Evolutionary conservation across 352 stramenopile genomes (phyloP), one percentile per base, ranked within the genome.

Genomic region (Phytophthora aleatoria): DNA sequence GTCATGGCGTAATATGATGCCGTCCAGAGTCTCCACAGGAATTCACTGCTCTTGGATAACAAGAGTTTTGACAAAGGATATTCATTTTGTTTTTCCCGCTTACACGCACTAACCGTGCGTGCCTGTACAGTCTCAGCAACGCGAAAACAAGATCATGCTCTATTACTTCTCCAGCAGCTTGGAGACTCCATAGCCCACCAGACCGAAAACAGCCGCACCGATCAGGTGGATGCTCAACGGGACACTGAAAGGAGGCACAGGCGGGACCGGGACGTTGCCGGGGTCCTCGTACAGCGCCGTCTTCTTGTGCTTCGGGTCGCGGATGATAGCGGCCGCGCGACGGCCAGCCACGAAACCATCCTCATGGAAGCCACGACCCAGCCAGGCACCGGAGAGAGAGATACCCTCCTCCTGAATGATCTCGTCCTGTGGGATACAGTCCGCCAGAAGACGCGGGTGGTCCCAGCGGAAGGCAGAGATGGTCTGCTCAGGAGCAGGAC

Each of bases 391-490:
- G 12, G 87, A 94, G 51, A 95, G 82, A 49, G 83, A 87, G 63
- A 95, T 91, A 39, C 83, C 82, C 27, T 94, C 85, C 43, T 94
- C 87, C 61, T 92, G 74, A 20, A 95, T 77, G 64, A 95, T 93
- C 44, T 95, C 85, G 55, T 95, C 77, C 71, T 95, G 82, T n/a
- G 87, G 81, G 12, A 95, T 64, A 61, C 87, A 95, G 59, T 95
- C 87, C 8, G 85, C 87, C 31, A 95, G 79, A 56, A 92, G 68
- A 44, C 84, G 85, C 50, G 85, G 87, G 70, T 95, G 87, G 72
- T 95, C 87, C 87, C 87, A 95, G 26, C 80, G 85, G 81, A 95
- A 95, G 20, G 80, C 63, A 47, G 80, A 88, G 70, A 95, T 87
- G 10, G 70, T 85, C 16, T 78, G 49, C 16, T 81, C 71, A 30